Conservation (phyloP, 768 basidiomycete genomes). For the Suillus bovinus region DNA sequence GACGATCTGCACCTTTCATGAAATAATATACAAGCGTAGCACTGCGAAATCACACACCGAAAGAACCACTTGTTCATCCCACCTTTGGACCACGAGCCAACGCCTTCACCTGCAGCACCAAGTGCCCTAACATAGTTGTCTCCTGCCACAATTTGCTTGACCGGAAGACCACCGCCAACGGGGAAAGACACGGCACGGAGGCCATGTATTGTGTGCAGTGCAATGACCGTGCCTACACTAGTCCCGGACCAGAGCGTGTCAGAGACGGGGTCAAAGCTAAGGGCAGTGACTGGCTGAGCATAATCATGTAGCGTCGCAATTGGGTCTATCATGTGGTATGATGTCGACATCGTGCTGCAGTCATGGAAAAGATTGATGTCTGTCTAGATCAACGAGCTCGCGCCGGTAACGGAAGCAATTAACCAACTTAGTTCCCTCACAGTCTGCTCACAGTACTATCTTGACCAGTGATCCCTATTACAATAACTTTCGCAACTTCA, state of each 20-base stretch:
- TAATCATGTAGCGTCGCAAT: constrained; percentile 16
- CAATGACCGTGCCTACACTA: constrained; percentile 66
- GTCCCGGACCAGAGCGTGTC: constrained; percentile 89
- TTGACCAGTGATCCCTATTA: neutral
- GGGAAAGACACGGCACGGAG: constrained; percentile 72
- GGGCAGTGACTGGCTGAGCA: constrained; percentile 61
- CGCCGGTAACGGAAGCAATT: constrained; percentile 2
- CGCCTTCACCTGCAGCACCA: constrained; percentile 56
- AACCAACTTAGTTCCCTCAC: constrained; percentile 5
- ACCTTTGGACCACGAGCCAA: constrained; percentile 84
- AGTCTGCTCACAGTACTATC: constrained; percentile 1
- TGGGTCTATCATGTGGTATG: constrained; percentile 22
- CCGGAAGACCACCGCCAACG: constrained; percentile 65
- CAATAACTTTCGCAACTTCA: neutral
- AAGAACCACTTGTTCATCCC: constrained; percentile 84
- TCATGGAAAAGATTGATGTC: constrained; percentile 1
- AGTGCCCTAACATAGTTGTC: constrained; percentile 77
- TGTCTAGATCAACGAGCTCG: constrained; percentile 1
- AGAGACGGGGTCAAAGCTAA: constrained; percentile 89
- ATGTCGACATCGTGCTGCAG: constrained; percentile 14
- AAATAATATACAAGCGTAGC: constrained; percentile 28
- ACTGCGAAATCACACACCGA: constrained; percentile 46
- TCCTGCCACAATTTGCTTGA: constrained; percentile 74
- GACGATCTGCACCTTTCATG: constrained; percentile 35
- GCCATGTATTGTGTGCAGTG: constrained; percentile 64